A percentile compares a stretch with the other conserved stretches of the same genome.
These are phyloP conservation scores for Serendipita vermifera DNA, from an alignment of 768 basidiomycete genomes.

Conservation along the genomic window DNA sequence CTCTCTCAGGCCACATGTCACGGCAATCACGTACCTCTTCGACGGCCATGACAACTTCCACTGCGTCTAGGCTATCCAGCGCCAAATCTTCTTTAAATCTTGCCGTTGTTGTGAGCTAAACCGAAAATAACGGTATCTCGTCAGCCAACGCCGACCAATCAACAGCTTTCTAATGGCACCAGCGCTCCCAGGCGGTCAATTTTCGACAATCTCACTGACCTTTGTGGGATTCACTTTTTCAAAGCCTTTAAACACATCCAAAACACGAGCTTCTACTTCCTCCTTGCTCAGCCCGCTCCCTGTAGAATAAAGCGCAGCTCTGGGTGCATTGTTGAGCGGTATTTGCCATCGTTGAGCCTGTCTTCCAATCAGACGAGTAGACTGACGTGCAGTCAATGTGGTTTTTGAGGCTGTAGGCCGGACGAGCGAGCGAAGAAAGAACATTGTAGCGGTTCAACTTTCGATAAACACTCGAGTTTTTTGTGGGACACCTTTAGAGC, in stretches of 20 bases:
- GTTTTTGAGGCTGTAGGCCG: background rate
- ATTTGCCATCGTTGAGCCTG: constrained; percentile 4
- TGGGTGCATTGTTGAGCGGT: constrained; percentile 14
- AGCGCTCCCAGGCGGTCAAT: background rate
- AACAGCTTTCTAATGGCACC: background rate
- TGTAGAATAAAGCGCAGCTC: constrained; percentile 48
- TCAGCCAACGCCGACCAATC: constrained; percentile 10
- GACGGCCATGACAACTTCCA: constrained; percentile 98
- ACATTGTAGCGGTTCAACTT: constrained; percentile 4
- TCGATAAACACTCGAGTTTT: too few relatives aligned
- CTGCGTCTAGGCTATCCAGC: constrained; percentile 89
- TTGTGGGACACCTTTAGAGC: too few relatives aligned
- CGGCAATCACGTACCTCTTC: constrained; percentile 52
- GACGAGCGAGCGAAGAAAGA: background rate
- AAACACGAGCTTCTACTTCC: constrained; percentile 56
- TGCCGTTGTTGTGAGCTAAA: constrained; percentile 50
- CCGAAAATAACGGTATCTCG: background rate
- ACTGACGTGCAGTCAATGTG: background rate
- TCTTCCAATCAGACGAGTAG: background rate
- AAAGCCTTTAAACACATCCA: constrained; percentile 76
- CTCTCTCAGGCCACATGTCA: constrained; percentile 9
- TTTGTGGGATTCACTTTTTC: constrained; percentile 76
- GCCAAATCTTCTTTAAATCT: constrained; percentile 74
- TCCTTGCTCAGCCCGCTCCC: constrained; percentile 52
- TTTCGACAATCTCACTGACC: constrained; percentile 29